phyloP scores from a whole-genome alignment of 352 stramenopile genomes.

The Phytophthora podocarpi region DNA sequence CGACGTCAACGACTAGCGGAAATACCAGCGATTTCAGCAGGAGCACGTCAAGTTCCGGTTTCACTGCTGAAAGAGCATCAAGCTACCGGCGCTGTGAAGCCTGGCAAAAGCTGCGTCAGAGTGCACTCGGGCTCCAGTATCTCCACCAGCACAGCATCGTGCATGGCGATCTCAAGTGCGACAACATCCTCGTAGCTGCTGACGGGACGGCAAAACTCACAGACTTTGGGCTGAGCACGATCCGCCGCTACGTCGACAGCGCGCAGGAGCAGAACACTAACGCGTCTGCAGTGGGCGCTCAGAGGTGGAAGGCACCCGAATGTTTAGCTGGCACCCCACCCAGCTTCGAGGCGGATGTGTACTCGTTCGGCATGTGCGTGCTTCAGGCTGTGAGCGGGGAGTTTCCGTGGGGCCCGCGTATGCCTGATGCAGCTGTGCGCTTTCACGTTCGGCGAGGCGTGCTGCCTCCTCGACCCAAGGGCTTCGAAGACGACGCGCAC shows the following conservation, averaged over 20 bases:
- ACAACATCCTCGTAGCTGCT: conserved; percentile 44
- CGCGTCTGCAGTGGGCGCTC: conserved; percentile 21
- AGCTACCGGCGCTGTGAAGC: conserved; percentile 25
- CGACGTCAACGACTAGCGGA: conserved; percentile 12
- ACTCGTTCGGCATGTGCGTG: conserved; percentile 45
- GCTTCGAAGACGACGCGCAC: conserved; percentile 29
- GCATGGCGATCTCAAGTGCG: conserved; percentile 45
- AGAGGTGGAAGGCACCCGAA: conserved; percentile 37
- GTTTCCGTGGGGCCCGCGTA: conserved; percentile 28
- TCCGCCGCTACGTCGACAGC: conserved; percentile 18
- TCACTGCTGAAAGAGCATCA: conserved; percentile 8
- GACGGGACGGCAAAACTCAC: conserved; percentile 37
- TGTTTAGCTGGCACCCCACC: conserved; percentile 20
- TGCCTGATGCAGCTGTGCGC: conserved; percentile 37
- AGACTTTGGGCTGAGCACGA: conserved; percentile 41
- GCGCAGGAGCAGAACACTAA: conserved; percentile 2
- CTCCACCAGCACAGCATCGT: conserved; percentile 42
- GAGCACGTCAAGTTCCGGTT: conserved; percentile 17
- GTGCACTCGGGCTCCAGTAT: conserved; percentile 34
- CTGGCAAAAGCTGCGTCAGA: conserved; percentile 35
- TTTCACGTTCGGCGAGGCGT: conserved; percentile 34
- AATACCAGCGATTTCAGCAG: conserved; percentile 13
- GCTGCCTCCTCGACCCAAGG: conserved; percentile 28
- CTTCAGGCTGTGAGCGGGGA: conserved; percentile 35
- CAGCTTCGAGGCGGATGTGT: conserved; percentile 41